Conservation (phyloP, 2,329 filamentous ascomycete genomes). For the Nemania bipapillata region DNA sequence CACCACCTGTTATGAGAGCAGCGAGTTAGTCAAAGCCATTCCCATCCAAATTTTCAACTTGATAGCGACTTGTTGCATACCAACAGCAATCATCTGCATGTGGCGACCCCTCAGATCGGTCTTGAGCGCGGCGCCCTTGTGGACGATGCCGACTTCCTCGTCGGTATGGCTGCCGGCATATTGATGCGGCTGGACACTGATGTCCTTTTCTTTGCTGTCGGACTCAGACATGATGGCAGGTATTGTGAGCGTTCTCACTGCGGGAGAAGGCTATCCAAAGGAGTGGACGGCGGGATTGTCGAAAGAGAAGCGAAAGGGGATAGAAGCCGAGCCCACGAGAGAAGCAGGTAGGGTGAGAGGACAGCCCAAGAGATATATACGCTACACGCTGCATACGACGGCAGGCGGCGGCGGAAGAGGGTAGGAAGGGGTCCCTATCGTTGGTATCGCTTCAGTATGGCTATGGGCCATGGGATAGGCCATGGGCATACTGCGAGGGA, state of each 20-base stretch:
- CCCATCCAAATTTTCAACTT: neutral
- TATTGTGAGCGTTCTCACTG: constrained; percentile 8
- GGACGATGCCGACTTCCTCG: constrained; percentile 53
- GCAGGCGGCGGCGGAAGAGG: neutral
- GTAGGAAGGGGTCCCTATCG: neutral
- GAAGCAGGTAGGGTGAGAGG: constrained; percentile 5
- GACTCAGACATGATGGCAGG: constrained; percentile 43
- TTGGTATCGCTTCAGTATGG: neutral
- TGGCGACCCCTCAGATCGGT: constrained; percentile 55
- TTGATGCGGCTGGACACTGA: constrained; percentile 35
- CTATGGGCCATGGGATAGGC: neutral
- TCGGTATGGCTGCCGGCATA: constrained; percentile 45
- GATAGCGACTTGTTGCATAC: constrained; percentile 46
- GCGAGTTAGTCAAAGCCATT: constrained; percentile 12
- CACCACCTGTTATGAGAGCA: constrained; percentile 51
- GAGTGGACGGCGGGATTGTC: constrained; percentile 14
- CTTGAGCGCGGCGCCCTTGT: constrained; percentile 51
- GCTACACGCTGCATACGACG: neutral
- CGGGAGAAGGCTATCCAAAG: constrained; percentile 5
- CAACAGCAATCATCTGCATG: constrained; percentile 62
- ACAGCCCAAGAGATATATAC: constrained; percentile 28
- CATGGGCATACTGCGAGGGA: too few species aligned
- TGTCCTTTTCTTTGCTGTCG: constrained; percentile 44
- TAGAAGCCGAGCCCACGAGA: constrained; percentile 6
- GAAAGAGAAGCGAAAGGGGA: constrained; percentile 10